These are phyloP conservation scores for Deakozyma indianensis DNA, from an alignment of 805 yeast species.

Conservation along the genomic window DNA sequence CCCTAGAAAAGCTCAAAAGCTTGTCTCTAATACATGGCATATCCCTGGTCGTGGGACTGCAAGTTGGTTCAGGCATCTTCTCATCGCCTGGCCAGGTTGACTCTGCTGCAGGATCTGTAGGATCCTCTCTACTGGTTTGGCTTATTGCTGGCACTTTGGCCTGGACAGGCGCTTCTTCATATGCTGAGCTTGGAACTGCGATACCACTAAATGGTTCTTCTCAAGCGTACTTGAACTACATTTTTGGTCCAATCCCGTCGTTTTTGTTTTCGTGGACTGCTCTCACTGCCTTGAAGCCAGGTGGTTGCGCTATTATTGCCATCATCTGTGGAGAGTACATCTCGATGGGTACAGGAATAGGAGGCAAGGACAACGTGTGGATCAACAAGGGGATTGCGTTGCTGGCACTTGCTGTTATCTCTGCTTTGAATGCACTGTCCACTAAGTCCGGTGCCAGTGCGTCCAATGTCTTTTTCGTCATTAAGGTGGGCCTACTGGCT, in stretches of 20 bases:
- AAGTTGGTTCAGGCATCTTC: conserved; percentile 30
- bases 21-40: conserved; percentile 20
- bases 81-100: conserved; percentile 27
- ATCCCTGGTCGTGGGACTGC: conserved; percentile 26
- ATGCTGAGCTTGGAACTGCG: conserved; percentile 27
- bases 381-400: conserved; percentile 20
- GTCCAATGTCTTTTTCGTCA: conserved; percentile 19
- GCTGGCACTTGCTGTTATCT: conserved; percentile 14
- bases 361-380: conserved; percentile 11
- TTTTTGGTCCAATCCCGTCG: conserved; percentile 23
- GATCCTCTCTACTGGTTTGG: conserved; percentile 25
- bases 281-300: conserved; percentile 25
- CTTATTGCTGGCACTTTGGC: conserved; percentile 25
- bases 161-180: conserved; percentile 30
- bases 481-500: conserved; percentile 20
- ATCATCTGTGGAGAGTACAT: conserved; percentile 26
- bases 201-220: conserved; percentile 28
- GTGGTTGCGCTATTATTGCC: conserved; percentile 26
- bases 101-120: conserved; percentile 24
- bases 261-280: conserved; percentile 27
- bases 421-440: conserved; percentile 18
- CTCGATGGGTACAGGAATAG: conserved; percentile 13
- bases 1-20: background rate
- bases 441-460: conserved; percentile 20
- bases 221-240: conserved; percentile 24